These are phyloP conservation scores for Fusarium paranaense DNA, from an alignment of 2,329 filamentous ascomycete genomes.

Conservation along the genomic window DNA sequence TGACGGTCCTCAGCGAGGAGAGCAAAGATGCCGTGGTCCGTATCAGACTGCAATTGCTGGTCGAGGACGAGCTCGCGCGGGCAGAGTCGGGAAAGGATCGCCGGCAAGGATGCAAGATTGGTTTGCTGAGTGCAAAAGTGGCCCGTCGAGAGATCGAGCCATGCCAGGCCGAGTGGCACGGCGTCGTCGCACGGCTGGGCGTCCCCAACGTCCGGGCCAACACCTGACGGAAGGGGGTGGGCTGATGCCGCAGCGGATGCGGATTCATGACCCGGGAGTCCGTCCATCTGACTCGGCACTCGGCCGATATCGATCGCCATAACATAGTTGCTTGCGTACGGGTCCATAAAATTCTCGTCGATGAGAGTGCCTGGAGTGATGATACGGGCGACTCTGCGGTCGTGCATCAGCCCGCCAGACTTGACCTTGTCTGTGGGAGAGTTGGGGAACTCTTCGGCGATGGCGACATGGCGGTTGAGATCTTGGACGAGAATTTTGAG, in stretches of 20 bases:
- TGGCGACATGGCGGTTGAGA: constrained; percentile 88
- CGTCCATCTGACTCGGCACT: constrained; percentile 22
- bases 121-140: constrained; percentile 90
- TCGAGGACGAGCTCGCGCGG: constrained; percentile 89
- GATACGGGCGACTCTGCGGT: constrained; percentile 85
- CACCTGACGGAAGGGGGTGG: constrained; percentile 35
- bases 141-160: constrained; percentile 95
- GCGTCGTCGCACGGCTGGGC: constrained; percentile 27
- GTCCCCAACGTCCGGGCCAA: constrained; percentile 26
- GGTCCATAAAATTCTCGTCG: constrained; percentile 97
- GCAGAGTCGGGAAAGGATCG: constrained; percentile 83
- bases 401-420: constrained; percentile 83
- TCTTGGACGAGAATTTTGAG: constrained; percentile 95
- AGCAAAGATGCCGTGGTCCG: constrained; percentile 71
- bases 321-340: constrained; percentile 92
- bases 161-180: constrained; percentile 79
- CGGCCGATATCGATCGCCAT: constrained; percentile 76
- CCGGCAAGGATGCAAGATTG: constrained; percentile 77
- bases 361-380: constrained; percentile 96
- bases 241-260: constrained; percentile 31
- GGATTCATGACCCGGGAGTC: constrained; percentile 23
- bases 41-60: constrained; percentile 67
- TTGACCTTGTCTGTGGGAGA: constrained; percentile 76
- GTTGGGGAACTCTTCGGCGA: constrained; percentile 92
- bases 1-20: constrained; percentile 81